Evolutionary conservation across 768 basidiomycete genomes (phyloP).

Genomic region (Harrya chromipes): DNA sequence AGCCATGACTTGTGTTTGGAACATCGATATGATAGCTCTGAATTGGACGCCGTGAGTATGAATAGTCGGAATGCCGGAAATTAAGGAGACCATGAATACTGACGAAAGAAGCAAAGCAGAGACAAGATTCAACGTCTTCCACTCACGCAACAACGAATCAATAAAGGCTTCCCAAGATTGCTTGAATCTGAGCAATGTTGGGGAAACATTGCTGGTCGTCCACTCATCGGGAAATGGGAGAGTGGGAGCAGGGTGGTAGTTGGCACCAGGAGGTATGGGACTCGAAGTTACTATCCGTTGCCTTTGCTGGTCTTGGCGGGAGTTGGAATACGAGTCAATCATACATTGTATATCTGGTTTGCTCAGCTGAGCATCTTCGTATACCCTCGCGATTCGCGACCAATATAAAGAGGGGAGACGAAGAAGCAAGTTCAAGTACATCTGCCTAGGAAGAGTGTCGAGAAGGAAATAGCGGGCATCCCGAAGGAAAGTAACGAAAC

Average conservation of each 20-base stretch:
- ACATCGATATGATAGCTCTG: constrained; percentile 68
- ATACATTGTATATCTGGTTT: constrained; percentile 65
- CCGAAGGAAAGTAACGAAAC: constrained; percentile 16
- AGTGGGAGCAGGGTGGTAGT: constrained; percentile 14
- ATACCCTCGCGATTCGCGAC: constrained; percentile 70
- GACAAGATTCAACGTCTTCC: constrained; percentile 75
- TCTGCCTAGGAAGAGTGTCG: constrained; percentile 42
- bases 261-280: constrained; percentile 28
- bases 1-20: constrained; percentile 52
- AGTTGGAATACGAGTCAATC: constrained; percentile 33
- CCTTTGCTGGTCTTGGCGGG: constrained; percentile 13
- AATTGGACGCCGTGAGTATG: neutral
- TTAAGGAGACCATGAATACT: constrained; percentile 15
- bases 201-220: constrained; percentile 50
- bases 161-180: constrained; percentile 69
- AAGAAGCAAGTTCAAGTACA: constrained; percentile 49
- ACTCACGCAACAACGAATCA: constrained; percentile 65
- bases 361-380: constrained; percentile 76
- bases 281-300: constrained; percentile 17
- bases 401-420: constrained; percentile 80
- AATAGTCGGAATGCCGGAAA: neutral
- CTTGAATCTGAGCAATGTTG: constrained; percentile 62
- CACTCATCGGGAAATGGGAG: constrained; percentile 55
- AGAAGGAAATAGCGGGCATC: constrained; percentile 25
- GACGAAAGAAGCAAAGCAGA: constrained; percentile 59